Evolutionary conservation across 139 green algal species (phyloP).

Genomic region (Micractinium conductrix): DNA sequence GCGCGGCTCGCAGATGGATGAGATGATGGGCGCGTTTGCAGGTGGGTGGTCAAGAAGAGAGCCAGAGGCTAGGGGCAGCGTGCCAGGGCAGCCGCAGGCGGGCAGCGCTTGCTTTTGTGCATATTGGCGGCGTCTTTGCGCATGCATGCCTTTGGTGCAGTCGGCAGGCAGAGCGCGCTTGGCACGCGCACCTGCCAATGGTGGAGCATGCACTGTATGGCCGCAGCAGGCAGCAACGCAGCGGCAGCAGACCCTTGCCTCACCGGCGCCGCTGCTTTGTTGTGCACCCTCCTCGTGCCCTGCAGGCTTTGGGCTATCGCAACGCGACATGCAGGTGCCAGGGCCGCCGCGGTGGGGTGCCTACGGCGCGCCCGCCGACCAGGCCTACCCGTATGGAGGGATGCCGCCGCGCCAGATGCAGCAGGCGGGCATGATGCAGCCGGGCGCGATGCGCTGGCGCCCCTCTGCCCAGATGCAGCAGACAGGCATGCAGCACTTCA

Average conservation of each 20-base stretch:
- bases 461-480: not conserved
- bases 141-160: too few species aligned
- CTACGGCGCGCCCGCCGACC: conserved; percentile 17
- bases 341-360: conserved; percentile 26
- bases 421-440: not conserved
- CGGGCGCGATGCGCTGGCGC: conserved; percentile 1
- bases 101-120: too few species aligned
- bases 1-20: not conserved
- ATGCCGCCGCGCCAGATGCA: conserved; percentile 8
- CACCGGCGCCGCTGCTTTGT: too few species aligned
- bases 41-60: too few species aligned
- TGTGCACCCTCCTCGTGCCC: not conserved
- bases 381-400: conserved; percentile 20
- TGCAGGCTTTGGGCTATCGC: conserved; percentile 36
- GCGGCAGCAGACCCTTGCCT: too few species aligned
- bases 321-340: conserved; percentile 37
- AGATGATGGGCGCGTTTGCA: conserved; percentile 29
- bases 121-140: too few species aligned
- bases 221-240: too few species aligned
- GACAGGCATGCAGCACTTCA: conserved; percentile 29
- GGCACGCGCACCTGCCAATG: too few species aligned
- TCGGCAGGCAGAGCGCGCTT: too few species aligned
- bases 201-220: too few species aligned
- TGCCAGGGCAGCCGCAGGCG: too few species aligned
- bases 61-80: too few species aligned